Conservation (phyloP, 2,329 filamentous ascomycete species). For the Pyricularia grisea region DNA sequence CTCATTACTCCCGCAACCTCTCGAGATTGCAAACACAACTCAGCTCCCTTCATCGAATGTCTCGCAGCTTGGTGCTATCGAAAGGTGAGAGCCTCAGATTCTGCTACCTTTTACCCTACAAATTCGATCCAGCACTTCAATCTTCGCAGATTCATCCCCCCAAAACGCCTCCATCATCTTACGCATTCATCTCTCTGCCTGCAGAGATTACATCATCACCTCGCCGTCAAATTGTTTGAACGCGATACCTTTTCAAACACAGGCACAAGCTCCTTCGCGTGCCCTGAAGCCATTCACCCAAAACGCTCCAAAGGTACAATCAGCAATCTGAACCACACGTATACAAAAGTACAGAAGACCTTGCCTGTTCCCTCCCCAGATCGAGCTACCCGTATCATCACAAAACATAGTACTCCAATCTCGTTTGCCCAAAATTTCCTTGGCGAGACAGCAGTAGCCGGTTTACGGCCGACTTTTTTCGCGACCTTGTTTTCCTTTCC, state of each 20-base stretch:
- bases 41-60: background rate
- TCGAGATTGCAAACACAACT: background rate
- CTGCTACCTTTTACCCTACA: too few species aligned
- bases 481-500: background rate
- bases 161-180: background rate
- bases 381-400: background rate
- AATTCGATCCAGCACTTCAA: background rate
- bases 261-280: background rate
- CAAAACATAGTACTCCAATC: background rate
- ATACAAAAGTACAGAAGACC: background rate
- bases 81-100: background rate
- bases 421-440: background rate
- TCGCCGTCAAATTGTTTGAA: background rate
- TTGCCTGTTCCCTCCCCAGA: background rate
- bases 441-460: too few species aligned
- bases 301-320: background rate
- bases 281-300: background rate
- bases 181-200: background rate
- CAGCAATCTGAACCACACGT: background rate
- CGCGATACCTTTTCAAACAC: background rate
- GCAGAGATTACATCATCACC: background rate
- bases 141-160: background rate
- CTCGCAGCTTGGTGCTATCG: background rate
- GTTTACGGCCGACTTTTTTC: background rate
- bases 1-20: background rate